A percentile compares a stretch with the other conserved stretches of the same genome.
phyloP scores from a whole-genome alignment of 257 asterid species.

The Solanum phureja region DNA sequence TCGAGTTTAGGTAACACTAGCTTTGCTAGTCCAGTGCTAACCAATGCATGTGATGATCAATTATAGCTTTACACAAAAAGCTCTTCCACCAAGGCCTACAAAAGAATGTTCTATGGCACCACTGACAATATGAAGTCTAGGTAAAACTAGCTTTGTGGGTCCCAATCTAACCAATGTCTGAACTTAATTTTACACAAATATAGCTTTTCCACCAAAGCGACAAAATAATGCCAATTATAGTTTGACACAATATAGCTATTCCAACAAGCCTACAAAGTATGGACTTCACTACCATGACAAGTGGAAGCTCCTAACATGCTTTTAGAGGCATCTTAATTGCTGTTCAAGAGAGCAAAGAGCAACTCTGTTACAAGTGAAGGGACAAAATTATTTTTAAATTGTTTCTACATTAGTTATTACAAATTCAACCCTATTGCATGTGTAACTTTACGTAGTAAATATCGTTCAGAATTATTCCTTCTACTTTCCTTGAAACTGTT shows the following conservation, averaged over 20 bases:
- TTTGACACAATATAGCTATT: background rate
- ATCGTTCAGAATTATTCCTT: background rate
- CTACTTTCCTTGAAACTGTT: background rate
- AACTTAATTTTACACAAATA: background rate
- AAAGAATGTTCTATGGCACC: background rate
- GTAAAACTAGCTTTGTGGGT: background rate
- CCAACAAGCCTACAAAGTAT: background rate
- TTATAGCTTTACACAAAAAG: background rate
- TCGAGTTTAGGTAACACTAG: background rate
- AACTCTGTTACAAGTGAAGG: background rate
- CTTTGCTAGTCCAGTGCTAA: background rate
- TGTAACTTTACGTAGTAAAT: background rate
- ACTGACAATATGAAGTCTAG: background rate
- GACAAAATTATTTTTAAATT: background rate
- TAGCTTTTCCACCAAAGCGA: background rate
- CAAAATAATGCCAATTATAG: background rate
- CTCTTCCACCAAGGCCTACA: background rate
- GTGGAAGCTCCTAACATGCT: background rate
- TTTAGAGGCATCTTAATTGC: background rate
- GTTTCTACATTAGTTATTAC: background rate
- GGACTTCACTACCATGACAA: background rate
- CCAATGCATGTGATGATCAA: background rate
- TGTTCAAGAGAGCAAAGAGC: background rate
- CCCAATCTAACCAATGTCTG: background rate
- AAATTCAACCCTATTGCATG: background rate